Evolutionary conservation across 331 rosid species (phyloP), one percentile per base, ranked within the genome.

Genomic region (Dryas integrifolia): DNA sequence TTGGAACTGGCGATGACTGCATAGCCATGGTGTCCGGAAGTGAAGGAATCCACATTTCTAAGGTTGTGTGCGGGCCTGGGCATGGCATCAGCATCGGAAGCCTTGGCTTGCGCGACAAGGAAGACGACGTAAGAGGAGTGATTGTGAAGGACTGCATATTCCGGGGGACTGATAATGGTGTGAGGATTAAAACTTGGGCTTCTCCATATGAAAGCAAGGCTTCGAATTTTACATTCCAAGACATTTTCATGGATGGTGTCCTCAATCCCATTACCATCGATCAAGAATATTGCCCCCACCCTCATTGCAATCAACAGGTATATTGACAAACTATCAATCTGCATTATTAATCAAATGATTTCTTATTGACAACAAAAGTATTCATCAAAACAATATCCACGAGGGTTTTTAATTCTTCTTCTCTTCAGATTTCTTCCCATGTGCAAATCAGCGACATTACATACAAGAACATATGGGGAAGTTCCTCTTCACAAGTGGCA

Each of bases 1-100:
- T 81, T 1, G 69, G 69, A 8, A 81, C 85, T 0, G 85, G 85
- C 2, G 85, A 81, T 16, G 82, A 81, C 53, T 81, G 79, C 59
- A 43, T 81, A 4, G 62, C 85, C 0, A 53, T 81, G 13, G 5
- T 81, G 38, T 50, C 73, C 0, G 85, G 85, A 30, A 81, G 73
- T 15, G 52, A 2, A 2, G 71, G 67, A 2, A 75, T 91, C n/a
- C 18, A 55, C 21, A 74, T 91, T 21, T 77, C 60, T 0, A 21
- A 76, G 0, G 86, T 89, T 0, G 2, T 14, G 2, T 88, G 97
- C 35, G 91, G 92, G 7, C 96, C 97, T 0, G 92, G 97, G 41
- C 96, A 91, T 58, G 88, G 97, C 9, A 85, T 91, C 11, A 91
- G 95, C 44, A 77, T 91, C 0, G 95, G 97, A 53, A 88, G 97